Percentiles rank a stretch among this genome's conserved stretches.
These are phyloP conservation scores for Fusarium torreyae DNA, from an alignment of 2,329 filamentous ascomycete genomes.

Conservation along the genomic window DNA sequence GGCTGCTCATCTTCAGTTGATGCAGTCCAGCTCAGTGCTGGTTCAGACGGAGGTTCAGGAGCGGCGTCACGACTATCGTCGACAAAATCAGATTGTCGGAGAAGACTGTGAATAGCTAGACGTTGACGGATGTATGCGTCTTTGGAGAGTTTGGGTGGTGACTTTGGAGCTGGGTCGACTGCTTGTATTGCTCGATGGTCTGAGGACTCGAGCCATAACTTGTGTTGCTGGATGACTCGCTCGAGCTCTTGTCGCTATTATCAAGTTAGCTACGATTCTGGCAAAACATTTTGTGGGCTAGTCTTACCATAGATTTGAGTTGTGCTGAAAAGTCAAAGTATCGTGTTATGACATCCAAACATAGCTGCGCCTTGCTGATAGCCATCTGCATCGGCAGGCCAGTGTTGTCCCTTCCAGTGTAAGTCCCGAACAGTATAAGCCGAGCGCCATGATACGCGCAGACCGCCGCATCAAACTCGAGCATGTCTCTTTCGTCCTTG, in stretches of 20 bases:
- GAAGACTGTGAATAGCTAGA: conserved; percentile 58
- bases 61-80: conserved; percentile 57
- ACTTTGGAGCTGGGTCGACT: conserved; percentile 16
- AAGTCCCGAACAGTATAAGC: conserved; percentile 55
- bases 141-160: conserved; percentile 39
- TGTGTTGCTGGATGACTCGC: conserved; percentile 46
- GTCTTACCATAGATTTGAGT: conserved; percentile 46
- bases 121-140: conserved; percentile 50
- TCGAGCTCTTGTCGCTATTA: conserved; percentile 48
- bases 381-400: conserved; percentile 49
- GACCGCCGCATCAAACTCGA: conserved; percentile 60
- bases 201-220: conserved; percentile 46
- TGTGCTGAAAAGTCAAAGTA: conserved; percentile 52
- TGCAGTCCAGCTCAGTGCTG: conserved; percentile 39
- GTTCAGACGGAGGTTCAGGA: conserved; percentile 40
- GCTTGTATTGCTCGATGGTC: conserved; percentile 38
- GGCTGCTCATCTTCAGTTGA: conserved; percentile 46
- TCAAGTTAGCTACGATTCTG: background rate
- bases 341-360: conserved; percentile 45
- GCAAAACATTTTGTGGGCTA: accelerated
- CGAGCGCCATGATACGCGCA: conserved; percentile 61
- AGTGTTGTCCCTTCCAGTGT: conserved; percentile 46
- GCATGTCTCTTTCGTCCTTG: conserved; percentile 49
- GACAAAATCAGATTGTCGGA: conserved; percentile 58
- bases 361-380: conserved; percentile 47